Evolutionary conservation across 2,329 filamentous ascomycete species (phyloP).

Genomic region (Podosphaera leucotricha): DNA sequence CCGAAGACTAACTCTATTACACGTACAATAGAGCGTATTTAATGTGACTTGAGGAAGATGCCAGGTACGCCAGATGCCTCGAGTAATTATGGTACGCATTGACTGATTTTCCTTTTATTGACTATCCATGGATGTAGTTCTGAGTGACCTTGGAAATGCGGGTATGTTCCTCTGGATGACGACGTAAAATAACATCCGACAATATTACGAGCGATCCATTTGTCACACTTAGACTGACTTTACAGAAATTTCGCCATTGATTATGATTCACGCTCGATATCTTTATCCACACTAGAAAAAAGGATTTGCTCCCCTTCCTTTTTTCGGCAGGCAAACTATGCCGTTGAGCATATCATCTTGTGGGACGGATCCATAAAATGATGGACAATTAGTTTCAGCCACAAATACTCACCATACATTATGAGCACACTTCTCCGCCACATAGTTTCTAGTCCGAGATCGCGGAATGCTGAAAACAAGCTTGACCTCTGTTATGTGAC

Average conservation of each 20-base stretch:
- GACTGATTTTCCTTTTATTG: background rate
- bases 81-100: background rate
- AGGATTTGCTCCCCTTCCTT: background rate
- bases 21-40: background rate
- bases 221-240: background rate
- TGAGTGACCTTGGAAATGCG: background rate
- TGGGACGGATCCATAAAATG: background rate
- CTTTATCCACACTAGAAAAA: background rate
- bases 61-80: background rate
- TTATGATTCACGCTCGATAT: background rate
- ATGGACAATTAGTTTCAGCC: background rate
- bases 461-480: constrained; percentile 63
- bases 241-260: background rate
- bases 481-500: constrained; percentile 94
- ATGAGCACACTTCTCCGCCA: constrained; percentile 67
- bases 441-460: constrained; percentile 70
- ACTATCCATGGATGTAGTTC: background rate
- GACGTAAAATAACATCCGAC: background rate
- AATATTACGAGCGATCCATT: background rate
- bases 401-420: background rate
- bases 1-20: background rate
- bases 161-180: background rate
- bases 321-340: background rate
- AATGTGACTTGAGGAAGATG: background rate
- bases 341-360: background rate